Evolutionary conservation across 352 stramenopile species (phyloP).

Genomic region (Aphanomyces astaci): DNA sequence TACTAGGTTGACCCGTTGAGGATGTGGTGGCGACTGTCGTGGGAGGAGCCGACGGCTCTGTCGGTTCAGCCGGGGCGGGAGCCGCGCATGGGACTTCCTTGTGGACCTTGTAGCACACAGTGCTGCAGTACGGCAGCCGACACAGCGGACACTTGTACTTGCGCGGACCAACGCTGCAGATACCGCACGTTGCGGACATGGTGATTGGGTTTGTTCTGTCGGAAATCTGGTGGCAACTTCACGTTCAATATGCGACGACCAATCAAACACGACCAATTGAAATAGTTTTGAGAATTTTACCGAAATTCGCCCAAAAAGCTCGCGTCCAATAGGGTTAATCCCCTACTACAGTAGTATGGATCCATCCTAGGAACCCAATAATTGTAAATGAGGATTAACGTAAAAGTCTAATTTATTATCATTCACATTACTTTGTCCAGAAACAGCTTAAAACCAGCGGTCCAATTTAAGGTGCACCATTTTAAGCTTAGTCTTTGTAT

Average conservation of each 20-base stretch:
- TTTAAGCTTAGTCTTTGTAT: no score
- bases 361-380: no score
- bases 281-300: no score
- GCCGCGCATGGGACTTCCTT: slow-evolving; percentile 56
- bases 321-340: no score
- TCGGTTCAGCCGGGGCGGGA: not conserved
- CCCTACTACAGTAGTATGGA: no score
- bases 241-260: not conserved
- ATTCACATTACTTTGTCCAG: no score
- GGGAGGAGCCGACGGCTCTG: not conserved
- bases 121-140: slow-evolving; percentile 61
- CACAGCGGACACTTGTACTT: slow-evolving; percentile 83
- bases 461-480: no score
- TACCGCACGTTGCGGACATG: slow-evolving; percentile 30
- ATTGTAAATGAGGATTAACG: no score
- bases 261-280: not conserved
- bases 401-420: no score
- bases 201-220: not conserved
- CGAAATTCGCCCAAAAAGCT: no score
- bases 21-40: not conserved
- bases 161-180: slow-evolving; percentile 44
- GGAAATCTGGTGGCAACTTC: not conserved
- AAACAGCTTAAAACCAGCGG: no score
- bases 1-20: slow-evolving; percentile 1
- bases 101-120: slow-evolving; percentile 71